Base-by-base conservation (phyloP, 176 grass and related monocot genomes). In the Echinochloa phyllopogon region DNA sequence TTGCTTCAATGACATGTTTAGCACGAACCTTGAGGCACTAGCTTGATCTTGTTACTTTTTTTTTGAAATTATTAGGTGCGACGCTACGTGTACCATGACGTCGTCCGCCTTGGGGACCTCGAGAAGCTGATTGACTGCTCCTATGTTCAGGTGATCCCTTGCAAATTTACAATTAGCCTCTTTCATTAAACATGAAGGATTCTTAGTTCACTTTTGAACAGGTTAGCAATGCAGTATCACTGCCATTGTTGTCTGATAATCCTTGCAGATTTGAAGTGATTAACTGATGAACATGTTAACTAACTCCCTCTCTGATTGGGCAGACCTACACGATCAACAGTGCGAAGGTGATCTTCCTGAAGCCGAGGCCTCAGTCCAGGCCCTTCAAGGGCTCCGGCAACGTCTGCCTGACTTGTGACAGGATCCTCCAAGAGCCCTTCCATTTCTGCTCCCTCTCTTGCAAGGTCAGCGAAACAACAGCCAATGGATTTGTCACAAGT, bases 311-410 rank as follows among this genome's bases (percentile, higher is more conserved):
- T 20, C 5, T 78, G 41, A 36, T 12, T 10, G 12, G 52, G 76
- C 81, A 99, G 96, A 76, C 94, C 41, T 99, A 99, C 84, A 99
- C 96, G n/a, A 99, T 99, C 88, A 99, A 99, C 86, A 94, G 96
- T 51, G 96, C 96, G n/a, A 99, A 99, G 88, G 96, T 99, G 84
- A 90, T 99, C 42, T 99, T 99, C 89, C 90, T 99, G 71, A 99
- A 99, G 96, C 96, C 96, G 5, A 78, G 94, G 91, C 96, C 96
- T 82, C 93, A 94, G 77, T 96, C 96, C 24, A 92, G 96, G 96
- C 94, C 96, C 37, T 96, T 94, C 82, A 99, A 99, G 86, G 91
- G 93, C 64, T 92, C 90, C 38, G 96, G 91, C 78, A 99, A 99
- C 72, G 87, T 92, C 83, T 99, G 96, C 88, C 84, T 94, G 80